Evolutionary conservation across 805 yeast genomes (phyloP), one percentile per base, ranked within the genome.

Genomic region (Myxozyma neotropica): DNA sequence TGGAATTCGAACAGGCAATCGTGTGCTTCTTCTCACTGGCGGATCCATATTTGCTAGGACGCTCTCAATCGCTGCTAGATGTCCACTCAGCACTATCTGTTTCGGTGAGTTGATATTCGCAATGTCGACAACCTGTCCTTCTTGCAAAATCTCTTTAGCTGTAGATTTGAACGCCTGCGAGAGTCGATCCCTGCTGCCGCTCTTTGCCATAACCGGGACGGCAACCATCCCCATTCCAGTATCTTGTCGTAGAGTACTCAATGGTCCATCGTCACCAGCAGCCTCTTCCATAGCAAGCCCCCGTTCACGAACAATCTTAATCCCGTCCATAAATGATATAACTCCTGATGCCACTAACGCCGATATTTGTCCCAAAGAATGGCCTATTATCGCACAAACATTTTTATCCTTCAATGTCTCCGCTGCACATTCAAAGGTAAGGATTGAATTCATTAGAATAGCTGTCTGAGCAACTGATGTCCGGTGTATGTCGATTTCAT

Each of bases 301-400:
- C 1, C 66, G 57, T 24, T 39, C 45, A 13, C 56, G 49, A 15
- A 56, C 63, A 19, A 62, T 35, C 36, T 31, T 29, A 15, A 62
- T 17, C 10, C 65, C 66, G 36, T 55, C 60, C 19, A 15, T 43
- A 13, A 62, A 43, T 48, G 58, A 23, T 17, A 62, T 27, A 21
- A 38, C 42, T n/a, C 66, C 66, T 4, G 61, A 47, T 19, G 61
- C 66, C 3, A 51, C 60, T 24, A 55, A 43, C 31, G 61, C 65
- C 21, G 66, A 42, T 24, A 62, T 55, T 43, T 62, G 64, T 8
- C 66, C 66, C 3, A 62, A 52, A 39, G 66, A 62, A 40, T 62
- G 66, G 2, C 66, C 66, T 15, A 60, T 39, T 15, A 53, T 36
- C 17, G 50, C 50, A 24, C 26, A 39, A 15, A 46, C 45, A 12